Conservation (phyloP, 2,329 filamentous ascomycete genomes). For the Cordyceps militaris region DNA sequence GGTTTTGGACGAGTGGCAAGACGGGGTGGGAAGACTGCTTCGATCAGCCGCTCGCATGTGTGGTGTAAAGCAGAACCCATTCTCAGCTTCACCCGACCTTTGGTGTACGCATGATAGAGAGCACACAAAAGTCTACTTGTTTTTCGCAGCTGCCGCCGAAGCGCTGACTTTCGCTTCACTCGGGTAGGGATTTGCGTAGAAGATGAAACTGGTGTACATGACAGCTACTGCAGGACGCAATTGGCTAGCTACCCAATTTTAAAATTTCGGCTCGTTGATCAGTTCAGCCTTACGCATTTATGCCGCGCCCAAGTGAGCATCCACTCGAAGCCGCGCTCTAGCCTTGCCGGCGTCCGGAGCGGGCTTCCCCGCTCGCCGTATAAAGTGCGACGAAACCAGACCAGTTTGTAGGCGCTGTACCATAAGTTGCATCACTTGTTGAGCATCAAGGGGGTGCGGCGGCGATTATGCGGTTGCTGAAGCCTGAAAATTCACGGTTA, state of each 20-base stretch:
- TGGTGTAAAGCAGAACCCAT: neutral
- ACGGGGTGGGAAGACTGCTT: slow-evolving; percentile 7
- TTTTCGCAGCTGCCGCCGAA: neutral
- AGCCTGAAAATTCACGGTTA: slow-evolving; percentile 2
- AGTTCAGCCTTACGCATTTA: neutral
- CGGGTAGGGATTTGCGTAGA: no score
- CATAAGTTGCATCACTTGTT: neutral
- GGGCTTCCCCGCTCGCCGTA: neutral
- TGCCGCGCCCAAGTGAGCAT: neutral
- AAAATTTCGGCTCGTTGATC: neutral
- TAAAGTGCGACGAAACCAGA: neutral
- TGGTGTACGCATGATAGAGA: neutral
- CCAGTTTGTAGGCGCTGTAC: neutral
- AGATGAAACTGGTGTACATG: no score
- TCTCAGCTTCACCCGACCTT: neutral
- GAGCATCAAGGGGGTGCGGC: neutral
- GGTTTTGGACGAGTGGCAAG: neutral
- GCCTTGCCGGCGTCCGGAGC: neutral
- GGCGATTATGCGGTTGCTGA: neutral
- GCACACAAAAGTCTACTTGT: neutral
- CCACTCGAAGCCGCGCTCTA: neutral
- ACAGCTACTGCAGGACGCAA: neutral
- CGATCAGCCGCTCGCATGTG: neutral
- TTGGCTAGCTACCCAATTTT: neutral
- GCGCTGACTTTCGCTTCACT: neutral